A percentile compares a stretch with the other conserved stretches of the same genome.
Conservation (phyloP, 371 early-diverging fungal species). For the Mortierella sp. region DNA sequence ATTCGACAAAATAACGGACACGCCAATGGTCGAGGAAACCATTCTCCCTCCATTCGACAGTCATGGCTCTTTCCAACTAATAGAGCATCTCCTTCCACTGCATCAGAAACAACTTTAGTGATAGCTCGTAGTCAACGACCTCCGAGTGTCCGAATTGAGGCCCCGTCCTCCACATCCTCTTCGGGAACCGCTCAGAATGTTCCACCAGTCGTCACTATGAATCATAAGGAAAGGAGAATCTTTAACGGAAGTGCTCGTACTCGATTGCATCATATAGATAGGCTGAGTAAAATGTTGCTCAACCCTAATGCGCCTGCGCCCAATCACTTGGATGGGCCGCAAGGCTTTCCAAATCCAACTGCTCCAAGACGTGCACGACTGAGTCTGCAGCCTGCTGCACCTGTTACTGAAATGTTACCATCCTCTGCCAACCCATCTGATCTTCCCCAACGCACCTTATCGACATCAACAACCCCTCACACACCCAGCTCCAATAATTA, state of each 20-base stretch:
- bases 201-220: constrained; percentile 27
- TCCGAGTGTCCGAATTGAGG: constrained; percentile 21
- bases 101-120: constrained; percentile 48
- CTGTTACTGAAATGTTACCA: constrained; percentile 7
- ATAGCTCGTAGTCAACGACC: constrained; percentile 51
- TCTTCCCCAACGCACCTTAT: neutral
- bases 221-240: constrained; percentile 39
- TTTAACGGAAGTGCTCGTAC: constrained; percentile 49
- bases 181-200: constrained; percentile 23
- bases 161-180: constrained; percentile 13
- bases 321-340: constrained; percentile 8
- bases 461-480: constrained; percentile 6
- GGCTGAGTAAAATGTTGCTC: constrained; percentile 38
- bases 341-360: constrained; percentile 9
- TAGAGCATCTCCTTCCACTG: constrained; percentile 50
- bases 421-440: constrained; percentile 1
- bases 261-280: constrained; percentile 39
- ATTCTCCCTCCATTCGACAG: constrained; percentile 49
- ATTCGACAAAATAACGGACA: constrained; percentile 27
- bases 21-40: constrained; percentile 15
- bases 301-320: constrained; percentile 21
- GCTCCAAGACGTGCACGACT: constrained; percentile 30
- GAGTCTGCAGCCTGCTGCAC: constrained; percentile 22
- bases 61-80: constrained; percentile 52
- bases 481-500: constrained; percentile 9